Percentiles rank a stretch among this genome's conserved stretches.
These are phyloP conservation scores for Berkeleyomyces rouxiae DNA, from an alignment of 2,329 filamentous ascomycete species.

Conservation along the genomic window DNA sequence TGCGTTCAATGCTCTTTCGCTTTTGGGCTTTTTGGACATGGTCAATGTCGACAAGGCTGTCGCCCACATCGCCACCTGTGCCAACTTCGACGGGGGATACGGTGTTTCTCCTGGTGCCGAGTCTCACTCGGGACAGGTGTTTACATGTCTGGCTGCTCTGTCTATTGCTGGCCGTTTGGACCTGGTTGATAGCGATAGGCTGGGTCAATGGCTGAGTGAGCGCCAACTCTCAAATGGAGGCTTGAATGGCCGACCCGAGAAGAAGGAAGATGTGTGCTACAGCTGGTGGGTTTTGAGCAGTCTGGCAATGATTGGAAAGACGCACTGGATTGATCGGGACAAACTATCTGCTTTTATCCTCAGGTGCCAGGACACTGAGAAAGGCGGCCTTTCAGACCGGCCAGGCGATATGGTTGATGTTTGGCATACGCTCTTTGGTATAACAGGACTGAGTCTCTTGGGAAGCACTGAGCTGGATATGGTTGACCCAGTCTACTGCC, in stretches of 20 bases:
- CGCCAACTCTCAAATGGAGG: slow-evolving; percentile 76
- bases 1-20: slow-evolving; percentile 74
- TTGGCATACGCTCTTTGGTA: slow-evolving; percentile 82
- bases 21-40: slow-evolving; percentile 55
- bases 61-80: slow-evolving; percentile 60
- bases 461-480: slow-evolving; percentile 59
- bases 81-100: slow-evolving; percentile 90
- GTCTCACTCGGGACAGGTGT: slow-evolving; percentile 89
- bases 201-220: slow-evolving; percentile 85
- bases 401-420: slow-evolving; percentile 94
- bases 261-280: slow-evolving; percentile 93
- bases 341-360: slow-evolving; percentile 72
- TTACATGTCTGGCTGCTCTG: slow-evolving; percentile 79
- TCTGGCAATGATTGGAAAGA: slow-evolving; percentile 68
- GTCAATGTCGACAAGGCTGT: slow-evolving; percentile 71
- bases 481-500: slow-evolving; percentile 78
- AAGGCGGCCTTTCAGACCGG: slow-evolving; percentile 75
- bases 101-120: slow-evolving; percentile 80
- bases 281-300: slow-evolving; percentile 98
- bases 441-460: slow-evolving; percentile 75
- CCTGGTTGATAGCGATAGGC: slow-evolving; percentile 62
- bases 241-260: slow-evolving; percentile 86
- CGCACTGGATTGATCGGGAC: slow-evolving; percentile 83
- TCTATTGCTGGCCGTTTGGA: slow-evolving; percentile 62
- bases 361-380: slow-evolving; percentile 68